Evolutionary conservation across 495 filamentous ascomycete genomes (phyloP).

Genomic region (Trichoderma erinaceum): DNA sequence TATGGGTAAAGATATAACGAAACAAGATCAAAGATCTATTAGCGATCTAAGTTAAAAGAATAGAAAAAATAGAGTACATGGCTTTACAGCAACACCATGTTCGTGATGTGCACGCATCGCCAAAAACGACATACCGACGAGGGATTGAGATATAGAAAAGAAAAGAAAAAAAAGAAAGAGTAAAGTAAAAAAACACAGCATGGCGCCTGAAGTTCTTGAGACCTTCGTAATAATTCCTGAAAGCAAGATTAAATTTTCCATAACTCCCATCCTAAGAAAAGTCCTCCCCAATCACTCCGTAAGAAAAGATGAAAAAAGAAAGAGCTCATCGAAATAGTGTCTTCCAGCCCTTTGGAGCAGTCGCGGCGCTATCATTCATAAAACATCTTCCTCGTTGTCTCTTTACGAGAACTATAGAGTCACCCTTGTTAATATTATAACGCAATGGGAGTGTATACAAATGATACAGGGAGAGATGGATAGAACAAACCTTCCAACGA

Average conservation of each 20-base stretch:
- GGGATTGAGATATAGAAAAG: background rate
- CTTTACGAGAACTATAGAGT: constrained; percentile 17
- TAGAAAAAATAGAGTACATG: constrained; percentile 16
- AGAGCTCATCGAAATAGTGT: background rate
- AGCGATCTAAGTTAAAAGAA: constrained; percentile 7
- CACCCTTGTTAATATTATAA: constrained; percentile 2
- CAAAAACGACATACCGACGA: background rate
- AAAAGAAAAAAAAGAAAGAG: background rate
- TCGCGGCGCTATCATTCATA: background rate
- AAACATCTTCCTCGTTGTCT: background rate
- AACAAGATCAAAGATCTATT: constrained; percentile 10
- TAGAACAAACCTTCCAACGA: constrained; percentile 60
- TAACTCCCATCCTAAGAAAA: background rate
- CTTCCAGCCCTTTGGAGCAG: background rate
- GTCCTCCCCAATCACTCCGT: background rate
- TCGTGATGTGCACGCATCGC: background rate
- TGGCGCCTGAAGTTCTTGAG: constrained; percentile 13
- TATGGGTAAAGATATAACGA: constrained; percentile 14
- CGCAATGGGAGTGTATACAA: too few species aligned
- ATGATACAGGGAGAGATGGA: constrained; percentile 18
- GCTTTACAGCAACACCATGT: constrained; percentile 17
- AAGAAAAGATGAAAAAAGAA: background rate
- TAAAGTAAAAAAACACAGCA: constrained; percentile 17
- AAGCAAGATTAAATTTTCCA: background rate
- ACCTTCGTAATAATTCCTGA: constrained; percentile 7